These are phyloP conservation scores for Bigelowiella natans DNA, from an alignment of 78 protist genomes.

Conservation along the genomic window DNA sequence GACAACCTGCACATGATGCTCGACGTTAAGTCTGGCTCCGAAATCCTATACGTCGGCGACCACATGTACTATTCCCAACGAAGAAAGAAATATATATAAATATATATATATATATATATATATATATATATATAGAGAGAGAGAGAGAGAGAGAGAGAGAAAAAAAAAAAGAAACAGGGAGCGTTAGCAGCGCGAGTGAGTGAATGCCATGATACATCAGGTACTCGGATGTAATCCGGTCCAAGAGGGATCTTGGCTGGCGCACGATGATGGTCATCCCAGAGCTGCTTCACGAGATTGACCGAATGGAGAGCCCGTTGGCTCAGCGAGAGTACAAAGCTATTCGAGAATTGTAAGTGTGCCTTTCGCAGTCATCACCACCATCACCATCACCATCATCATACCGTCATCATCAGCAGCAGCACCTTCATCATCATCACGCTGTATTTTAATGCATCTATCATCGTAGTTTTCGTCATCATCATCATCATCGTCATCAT, in stretches of 20 bases:
- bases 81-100: no score
- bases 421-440: no score
- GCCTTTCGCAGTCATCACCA: no score
- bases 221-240: constrained; percentile 1
- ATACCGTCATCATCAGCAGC: no score
- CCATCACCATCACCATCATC: no score
- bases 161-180: no score
- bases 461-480: no score
- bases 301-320: neutral
- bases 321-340: neutral
- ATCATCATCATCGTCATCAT: no score
- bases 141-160: no score
- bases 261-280: constrained; percentile 37
- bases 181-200: neutral
- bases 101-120: no score
- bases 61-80: constrained; percentile 21
- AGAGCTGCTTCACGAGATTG: constrained; percentile 25
- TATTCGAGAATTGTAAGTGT: neutral
- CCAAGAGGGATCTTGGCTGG: constrained; percentile 31
- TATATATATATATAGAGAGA: no score
- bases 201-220: neutral
- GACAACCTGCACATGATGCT: constrained; percentile 28
- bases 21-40: neutral
- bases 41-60: constrained; percentile 30
- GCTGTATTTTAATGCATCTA: no score